A percentile compares a stretch with the other conserved stretches of the same genome.
phyloP scores from a whole-genome alignment of 2,329 filamentous ascomycete genomes.

The Septoria linicola region DNA sequence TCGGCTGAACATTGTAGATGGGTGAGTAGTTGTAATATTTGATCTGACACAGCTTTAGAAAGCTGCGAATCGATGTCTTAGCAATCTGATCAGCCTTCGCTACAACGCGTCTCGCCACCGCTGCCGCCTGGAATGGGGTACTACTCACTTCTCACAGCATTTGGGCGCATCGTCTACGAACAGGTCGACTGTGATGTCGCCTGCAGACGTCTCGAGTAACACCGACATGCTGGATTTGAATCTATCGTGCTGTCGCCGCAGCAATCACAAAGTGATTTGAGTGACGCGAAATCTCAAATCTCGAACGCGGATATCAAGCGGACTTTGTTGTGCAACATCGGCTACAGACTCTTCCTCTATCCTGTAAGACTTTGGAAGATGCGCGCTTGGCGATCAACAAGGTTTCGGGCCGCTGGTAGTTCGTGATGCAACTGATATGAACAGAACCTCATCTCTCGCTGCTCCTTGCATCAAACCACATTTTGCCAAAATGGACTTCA shows the following conservation, averaged over 20 bases:
- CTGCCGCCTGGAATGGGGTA: slow-evolving; percentile 17
- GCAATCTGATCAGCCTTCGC: slow-evolving; percentile 55
- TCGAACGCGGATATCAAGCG: not conserved
- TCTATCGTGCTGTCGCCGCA: not conserved
- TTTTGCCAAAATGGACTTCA: too few species aligned
- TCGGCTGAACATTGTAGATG: slow-evolving; percentile 85
- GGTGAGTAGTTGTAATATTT: slow-evolving; percentile 99
- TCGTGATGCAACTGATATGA: too few species aligned
- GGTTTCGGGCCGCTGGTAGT: too few species aligned
- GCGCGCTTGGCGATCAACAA: too few species aligned
- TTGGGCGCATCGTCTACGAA: slow-evolving; percentile 85
- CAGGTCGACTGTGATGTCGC: slow-evolving; percentile 93
- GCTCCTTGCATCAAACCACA: too few species aligned
- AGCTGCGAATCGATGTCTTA: slow-evolving; percentile 62
- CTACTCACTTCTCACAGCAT: slow-evolving; percentile 87
- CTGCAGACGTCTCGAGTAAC: slow-evolving; percentile 84
- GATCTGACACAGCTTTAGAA: slow-evolving; percentile 96
- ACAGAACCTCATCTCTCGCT: too few species aligned
- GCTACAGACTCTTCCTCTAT: too few species aligned
- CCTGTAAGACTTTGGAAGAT: too few species aligned
- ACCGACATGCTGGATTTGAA: slow-evolving; percentile 70
- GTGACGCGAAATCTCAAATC: too few species aligned
- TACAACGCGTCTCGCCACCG: slow-evolving; percentile 25
- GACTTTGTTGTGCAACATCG: too few species aligned
- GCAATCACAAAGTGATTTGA: not conserved